Percentiles rank a stretch among this genome's conserved stretches.
Evolutionary conservation across 2,329 filamentous ascomycete genomes (phyloP).

Genomic region (Ceratocystis cacaofunesta): DNA sequence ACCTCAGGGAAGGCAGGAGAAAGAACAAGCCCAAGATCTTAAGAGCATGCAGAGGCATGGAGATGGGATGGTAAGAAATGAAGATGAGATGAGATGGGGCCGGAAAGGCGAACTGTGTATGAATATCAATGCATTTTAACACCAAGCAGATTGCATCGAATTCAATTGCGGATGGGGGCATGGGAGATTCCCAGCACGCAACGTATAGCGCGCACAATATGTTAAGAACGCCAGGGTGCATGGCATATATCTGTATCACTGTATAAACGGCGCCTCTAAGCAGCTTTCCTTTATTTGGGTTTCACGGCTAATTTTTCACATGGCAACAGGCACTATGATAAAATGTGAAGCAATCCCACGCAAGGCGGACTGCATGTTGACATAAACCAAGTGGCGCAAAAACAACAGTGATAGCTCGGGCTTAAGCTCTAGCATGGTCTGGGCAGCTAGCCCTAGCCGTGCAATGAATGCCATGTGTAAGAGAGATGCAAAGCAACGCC

Average conservation of each 20-base stretch:
- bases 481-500: no score
- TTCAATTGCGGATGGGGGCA: no score
- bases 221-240: background rate
- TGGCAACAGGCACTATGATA: background rate
- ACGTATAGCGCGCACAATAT: background rate
- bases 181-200: no score
- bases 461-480: no score
- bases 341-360: background rate
- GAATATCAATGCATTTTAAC: background rate
- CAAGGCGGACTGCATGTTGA: background rate
- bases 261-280: background rate
- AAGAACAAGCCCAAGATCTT: background rate
- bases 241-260: background rate
- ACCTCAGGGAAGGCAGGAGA: background rate
- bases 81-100: background rate
- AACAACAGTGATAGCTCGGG: no score
- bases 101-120: background rate
- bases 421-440: no score
- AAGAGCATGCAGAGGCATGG: background rate
- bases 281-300: background rate
- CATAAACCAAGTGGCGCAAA: no score
- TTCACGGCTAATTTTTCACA: background rate
- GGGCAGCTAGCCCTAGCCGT: no score
- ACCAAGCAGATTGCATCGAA: no score
- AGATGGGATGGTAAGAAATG: background rate